Base-by-base conservation (phyloP, 345 rosid genomes). In the Populus deltoides region DNA sequence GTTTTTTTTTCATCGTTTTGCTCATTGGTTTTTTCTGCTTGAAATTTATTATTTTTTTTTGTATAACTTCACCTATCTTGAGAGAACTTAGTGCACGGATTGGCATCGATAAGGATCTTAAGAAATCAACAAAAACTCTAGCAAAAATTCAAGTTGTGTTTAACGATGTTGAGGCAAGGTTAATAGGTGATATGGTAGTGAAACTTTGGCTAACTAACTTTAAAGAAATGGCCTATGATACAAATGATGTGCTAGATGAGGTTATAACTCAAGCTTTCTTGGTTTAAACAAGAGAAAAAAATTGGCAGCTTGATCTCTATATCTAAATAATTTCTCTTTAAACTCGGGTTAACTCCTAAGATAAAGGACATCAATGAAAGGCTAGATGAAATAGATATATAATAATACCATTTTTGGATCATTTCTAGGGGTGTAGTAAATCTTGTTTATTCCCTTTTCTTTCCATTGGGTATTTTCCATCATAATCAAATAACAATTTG, bases 211-310 rank as follows among this genome's bases (percentile, higher is more conserved):
- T 85, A 1, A 9, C 51, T 31, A 66, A 61, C 2, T 81, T 85
- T 27, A 76, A 53, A 53, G 71, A 81, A 31, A 67, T 81, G 5
- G 77, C 75, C 4, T 80, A 20, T 27, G 73, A 73, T 62, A 79
- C 78, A 0, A 80, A 79, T 25, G 84, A 85, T 41, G 22, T 82
- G 22, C 59, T 85, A 5, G 81, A 81, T 49, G 81, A 77, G 55
- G 66, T 77, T 45, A 70, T 63, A n/a, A 77, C 76, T 17, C 67
- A 69, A 68, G 84, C 31, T 78, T 22, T 63, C 20, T 20, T 66
- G 31, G 35, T 68, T 22, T n/a, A 61, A 69, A 16, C 75, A 62
- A 27, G 38, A 77, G 68, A 45, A 68, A 8, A 41, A 59, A 75
- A 75, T 43, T 24, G 49, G 20, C 16, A 36, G 38, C 9, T 39